Percentiles rank a stretch among this genome's conserved stretches.
These are phyloP conservation scores for Dictyostelium gargantuum DNA, from an alignment of 208 protist genomes.

Conservation along the genomic window DNA sequence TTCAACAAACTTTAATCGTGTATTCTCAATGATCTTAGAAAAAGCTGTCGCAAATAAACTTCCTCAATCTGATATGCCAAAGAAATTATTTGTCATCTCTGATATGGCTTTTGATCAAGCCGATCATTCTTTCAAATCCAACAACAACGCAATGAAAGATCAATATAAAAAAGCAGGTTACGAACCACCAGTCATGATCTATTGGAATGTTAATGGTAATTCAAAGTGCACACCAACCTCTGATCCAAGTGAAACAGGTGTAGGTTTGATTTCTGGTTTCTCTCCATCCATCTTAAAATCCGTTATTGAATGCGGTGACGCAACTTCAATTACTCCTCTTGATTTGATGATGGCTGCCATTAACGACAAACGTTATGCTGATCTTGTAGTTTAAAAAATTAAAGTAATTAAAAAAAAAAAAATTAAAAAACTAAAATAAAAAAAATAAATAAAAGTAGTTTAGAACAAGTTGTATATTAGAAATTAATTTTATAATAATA, in stretches of 20 bases:
- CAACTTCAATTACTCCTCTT: neutral
- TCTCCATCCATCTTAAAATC: conserved; percentile 45
- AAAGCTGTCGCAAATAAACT: conserved; percentile 37
- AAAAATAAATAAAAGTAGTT: too few relatives aligned
- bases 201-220: conserved; percentile 66
- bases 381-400: neutral
- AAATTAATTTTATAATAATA: too few relatives aligned
- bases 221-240: neutral
- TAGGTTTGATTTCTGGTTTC: conserved; percentile 67
- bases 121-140: neutral
- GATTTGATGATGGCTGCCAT: neutral
- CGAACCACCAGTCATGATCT: conserved; percentile 34
- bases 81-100: conserved; percentile 70
- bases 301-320: conserved; percentile 46
- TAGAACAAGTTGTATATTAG: too few relatives aligned
- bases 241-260: neutral
- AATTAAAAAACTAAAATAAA: too few relatives aligned
- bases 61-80: conserved; percentile 63
- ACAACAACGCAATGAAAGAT: neutral
- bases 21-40: conserved; percentile 48
- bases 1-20: conserved; percentile 65
- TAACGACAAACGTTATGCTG: conserved; percentile 6
- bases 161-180: conserved; percentile 51
- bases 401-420: neutral
- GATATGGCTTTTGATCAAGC: conserved; percentile 78